Percentiles rank a stretch among this genome's conserved stretches.
Evolutionary conservation across 768 basidiomycete genomes (phyloP).

Genomic region (Phylloporus rhodoxanthus): DNA sequence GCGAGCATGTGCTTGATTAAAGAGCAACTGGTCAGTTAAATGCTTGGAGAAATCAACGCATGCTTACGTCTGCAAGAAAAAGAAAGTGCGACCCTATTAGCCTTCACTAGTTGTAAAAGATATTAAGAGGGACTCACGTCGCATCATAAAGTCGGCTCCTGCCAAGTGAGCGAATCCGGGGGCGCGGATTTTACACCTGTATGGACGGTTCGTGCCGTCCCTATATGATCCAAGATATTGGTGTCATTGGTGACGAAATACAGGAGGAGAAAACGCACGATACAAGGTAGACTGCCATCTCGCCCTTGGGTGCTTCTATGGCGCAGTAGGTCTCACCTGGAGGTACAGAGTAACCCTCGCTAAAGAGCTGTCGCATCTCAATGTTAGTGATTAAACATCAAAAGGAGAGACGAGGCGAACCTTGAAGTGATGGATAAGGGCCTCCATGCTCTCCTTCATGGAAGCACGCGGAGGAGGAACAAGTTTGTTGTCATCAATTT

Average conservation of each 20-base stretch:
- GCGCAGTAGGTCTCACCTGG: conserved; percentile 95
- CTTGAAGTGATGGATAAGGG: conserved; percentile 98
- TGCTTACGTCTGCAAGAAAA: conserved; percentile 35
- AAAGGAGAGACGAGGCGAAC: conserved; percentile 28
- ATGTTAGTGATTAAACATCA: background rate
- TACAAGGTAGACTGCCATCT: conserved; percentile 98
- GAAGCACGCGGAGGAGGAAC: conserved; percentile 92
- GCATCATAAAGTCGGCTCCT: conserved; percentile 97
- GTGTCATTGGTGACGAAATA: background rate
- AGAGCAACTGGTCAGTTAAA: conserved; percentile 14
- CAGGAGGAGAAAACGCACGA: conserved; percentile 49
- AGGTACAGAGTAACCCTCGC: conserved; percentile 94
- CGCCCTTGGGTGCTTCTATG: conserved; percentile 98
- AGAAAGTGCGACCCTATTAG: conserved; percentile 4
- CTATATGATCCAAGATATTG: conserved; percentile 31
- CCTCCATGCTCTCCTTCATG: conserved; percentile 99
- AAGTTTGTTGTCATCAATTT: conserved; percentile 96
- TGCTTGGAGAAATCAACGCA: background rate
- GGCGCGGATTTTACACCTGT: conserved; percentile 95
- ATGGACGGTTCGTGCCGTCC: conserved; percentile 93
- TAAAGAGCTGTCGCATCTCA: conserved; percentile 61
- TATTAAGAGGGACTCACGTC: conserved; percentile 49
- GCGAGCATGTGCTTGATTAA: conserved; percentile 78
- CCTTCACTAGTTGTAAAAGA: background rate
- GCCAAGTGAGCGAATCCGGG: conserved; percentile 95